Evolutionary conservation across 2,329 filamentous ascomycete genomes (phyloP).

Genomic region (Phaeosphaeria sp.): DNA sequence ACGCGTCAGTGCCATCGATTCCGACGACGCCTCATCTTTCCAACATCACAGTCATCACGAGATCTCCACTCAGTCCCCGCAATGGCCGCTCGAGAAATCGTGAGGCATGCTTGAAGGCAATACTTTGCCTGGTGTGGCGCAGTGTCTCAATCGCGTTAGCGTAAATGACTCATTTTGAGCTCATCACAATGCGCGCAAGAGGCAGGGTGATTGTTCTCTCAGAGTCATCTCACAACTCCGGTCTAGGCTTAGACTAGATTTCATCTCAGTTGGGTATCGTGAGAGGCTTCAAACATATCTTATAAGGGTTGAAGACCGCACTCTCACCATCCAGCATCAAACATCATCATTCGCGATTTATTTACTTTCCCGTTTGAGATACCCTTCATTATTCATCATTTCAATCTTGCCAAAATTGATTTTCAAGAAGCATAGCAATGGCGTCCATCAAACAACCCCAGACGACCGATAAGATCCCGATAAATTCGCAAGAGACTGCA

Average conservation of each 20-base stretch:
- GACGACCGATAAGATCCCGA: conserved; percentile 18
- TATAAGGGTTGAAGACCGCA: conserved; percentile 5
- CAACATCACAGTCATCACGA: background rate
- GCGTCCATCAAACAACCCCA: conserved; percentile 12
- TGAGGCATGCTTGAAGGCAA: background rate
- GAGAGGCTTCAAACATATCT: conserved; percentile 6
- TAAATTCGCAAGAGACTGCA: conserved; percentile 63
- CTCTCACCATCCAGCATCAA: background rate
- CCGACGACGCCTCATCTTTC: background rate
- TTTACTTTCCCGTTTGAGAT: conserved; percentile 10
- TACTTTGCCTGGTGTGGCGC: conserved; percentile 19
- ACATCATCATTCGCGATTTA: background rate
- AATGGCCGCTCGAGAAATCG: background rate
- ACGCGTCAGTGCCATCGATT: background rate
- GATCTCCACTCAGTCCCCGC: background rate
- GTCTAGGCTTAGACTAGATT: conserved; percentile 5
- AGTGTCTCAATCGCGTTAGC: conserved; percentile 19
- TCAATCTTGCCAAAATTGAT: background rate
- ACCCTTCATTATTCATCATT: conserved; percentile 4
- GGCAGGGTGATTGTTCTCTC: conserved; percentile 5
- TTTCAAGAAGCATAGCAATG: conserved; percentile 18
- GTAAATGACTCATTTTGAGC: conserved; percentile 35
- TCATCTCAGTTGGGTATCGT: background rate
- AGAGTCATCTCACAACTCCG: conserved; percentile 21
- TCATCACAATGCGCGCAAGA: conserved; percentile 11